These are phyloP conservation scores for Bipolaris zeicola DNA, from an alignment of 2,329 filamentous ascomycete genomes.

Conservation along the genomic window DNA sequence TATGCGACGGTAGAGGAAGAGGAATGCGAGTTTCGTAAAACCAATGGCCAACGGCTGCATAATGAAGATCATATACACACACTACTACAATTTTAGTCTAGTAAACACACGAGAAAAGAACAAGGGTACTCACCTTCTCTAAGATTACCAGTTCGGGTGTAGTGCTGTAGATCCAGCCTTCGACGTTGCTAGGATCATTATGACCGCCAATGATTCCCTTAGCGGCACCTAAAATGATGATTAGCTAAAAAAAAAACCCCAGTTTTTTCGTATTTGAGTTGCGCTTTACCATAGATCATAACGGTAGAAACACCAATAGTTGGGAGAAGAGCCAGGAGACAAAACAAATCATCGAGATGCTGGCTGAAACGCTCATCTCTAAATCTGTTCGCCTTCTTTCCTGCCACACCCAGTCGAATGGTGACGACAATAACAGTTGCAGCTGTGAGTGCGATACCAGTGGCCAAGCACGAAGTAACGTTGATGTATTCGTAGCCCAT, in stretches of 20 bases:
- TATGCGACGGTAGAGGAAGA: constrained; percentile 13
- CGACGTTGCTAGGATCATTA: constrained; percentile 7
- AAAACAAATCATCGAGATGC: constrained; percentile 10
- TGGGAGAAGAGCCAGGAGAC: constrained; percentile 8
- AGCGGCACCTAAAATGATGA: background rate
- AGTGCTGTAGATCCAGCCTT: constrained; percentile 8
- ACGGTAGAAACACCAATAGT: constrained; percentile 10
- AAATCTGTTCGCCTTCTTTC: background rate
- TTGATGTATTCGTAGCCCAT: constrained; percentile 15
- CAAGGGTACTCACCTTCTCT: constrained; percentile 1
- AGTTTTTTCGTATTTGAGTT: background rate
- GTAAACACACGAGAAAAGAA: background rate
- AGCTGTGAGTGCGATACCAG: background rate
- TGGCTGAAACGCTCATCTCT: constrained; percentile 1
- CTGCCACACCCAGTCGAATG: background rate
- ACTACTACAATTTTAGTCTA: background rate
- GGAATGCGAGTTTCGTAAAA: constrained; percentile 10
- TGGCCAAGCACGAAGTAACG: constrained; percentile 6
- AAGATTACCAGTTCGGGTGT: constrained; percentile 7
- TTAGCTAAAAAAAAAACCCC: background rate
- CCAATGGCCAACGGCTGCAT: constrained; percentile 13
- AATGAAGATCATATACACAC: constrained; percentile 14
- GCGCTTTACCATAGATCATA: constrained; percentile 10
- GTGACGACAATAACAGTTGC: constrained; percentile 1
- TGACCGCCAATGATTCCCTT: constrained; percentile 12